phyloP scores from a whole-genome alignment of 2,329 filamentous ascomycete species.

The Ilyonectria mors-panacis region DNA sequence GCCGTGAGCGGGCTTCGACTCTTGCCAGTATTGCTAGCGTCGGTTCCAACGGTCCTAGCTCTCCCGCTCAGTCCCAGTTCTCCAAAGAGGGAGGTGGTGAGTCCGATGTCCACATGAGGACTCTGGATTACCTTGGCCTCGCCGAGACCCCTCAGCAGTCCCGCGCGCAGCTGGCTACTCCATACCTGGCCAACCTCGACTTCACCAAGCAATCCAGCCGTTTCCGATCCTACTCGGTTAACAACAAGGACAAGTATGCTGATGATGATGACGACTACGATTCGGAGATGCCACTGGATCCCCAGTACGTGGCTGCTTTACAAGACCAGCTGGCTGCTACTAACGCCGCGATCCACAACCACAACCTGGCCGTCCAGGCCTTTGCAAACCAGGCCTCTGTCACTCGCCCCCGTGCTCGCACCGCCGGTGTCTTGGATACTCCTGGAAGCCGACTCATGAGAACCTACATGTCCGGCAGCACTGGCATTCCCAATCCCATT shows the following conservation, averaged over 20 bases:
- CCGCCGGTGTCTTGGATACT: conserved; percentile 90
- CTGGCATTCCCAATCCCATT: conserved; percentile 80
- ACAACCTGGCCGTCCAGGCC: conserved; percentile 94
- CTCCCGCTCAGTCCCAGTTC: conserved; percentile 88
- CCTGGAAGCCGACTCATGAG: conserved; percentile 76
- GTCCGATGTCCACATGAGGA: conserved; percentile 89
- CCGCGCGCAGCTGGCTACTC: conserved; percentile 80
- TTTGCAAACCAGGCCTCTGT: conserved; percentile 88
- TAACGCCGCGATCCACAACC: conserved; percentile 83
- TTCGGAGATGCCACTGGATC: conserved; percentile 65
- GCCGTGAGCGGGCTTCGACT: conserved; percentile 87
- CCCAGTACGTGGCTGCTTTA: conserved; percentile 72
- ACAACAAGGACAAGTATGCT: conserved; percentile 97
- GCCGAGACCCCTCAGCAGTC: conserved; percentile 92
- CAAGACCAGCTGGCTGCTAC: conserved; percentile 76
- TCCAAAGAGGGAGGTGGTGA: conserved; percentile 89
- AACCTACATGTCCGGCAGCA: conserved; percentile 81
- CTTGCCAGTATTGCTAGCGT: conserved; percentile 87
- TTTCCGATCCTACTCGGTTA: conserved; percentile 97
- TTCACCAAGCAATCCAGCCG: conserved; percentile 86
- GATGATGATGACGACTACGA: conserved; percentile 88
- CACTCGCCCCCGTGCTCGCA: conserved; percentile 89
- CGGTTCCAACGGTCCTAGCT: conserved; percentile 90
- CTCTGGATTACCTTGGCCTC: conserved; percentile 94
- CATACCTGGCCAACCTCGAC: conserved; percentile 82